Percentiles rank a stretch among this genome's conserved stretches.
Conservation (phyloP, 176 grass and related monocot genomes). For the Zoysia japonica region DNA sequence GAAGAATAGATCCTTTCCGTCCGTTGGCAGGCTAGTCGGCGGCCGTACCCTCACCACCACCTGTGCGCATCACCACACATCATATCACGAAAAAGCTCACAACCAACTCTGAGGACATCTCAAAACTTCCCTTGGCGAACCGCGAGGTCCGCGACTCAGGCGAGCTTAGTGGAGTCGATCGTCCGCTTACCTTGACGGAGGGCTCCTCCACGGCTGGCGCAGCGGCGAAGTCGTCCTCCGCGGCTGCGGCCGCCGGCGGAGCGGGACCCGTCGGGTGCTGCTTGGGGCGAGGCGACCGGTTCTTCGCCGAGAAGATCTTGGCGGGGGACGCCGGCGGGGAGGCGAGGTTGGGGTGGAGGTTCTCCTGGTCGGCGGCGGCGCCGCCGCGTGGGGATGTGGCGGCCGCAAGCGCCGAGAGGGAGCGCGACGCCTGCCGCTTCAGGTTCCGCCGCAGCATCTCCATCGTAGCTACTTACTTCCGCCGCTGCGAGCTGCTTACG, state of each 20-base stretch:
- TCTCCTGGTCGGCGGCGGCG: slow-evolving; percentile 42
- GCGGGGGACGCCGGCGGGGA: slow-evolving; percentile 32
- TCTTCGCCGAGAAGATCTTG: slow-evolving; percentile 18
- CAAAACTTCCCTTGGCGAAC: background rate
- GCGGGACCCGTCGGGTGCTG: slow-evolving; percentile 14
- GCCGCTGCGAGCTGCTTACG: background rate
- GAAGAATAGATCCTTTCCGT: slow-evolving; percentile 59
- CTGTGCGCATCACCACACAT: slow-evolving; percentile 22
- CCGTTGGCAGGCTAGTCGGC: slow-evolving; percentile 36
- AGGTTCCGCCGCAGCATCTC: slow-evolving; percentile 56
- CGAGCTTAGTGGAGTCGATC: background rate
- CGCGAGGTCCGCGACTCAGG: background rate
- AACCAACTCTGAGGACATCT: background rate
- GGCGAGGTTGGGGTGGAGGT: slow-evolving; percentile 51
- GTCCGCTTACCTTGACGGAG: slow-evolving; percentile 41
- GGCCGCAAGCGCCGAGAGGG: slow-evolving; percentile 39
- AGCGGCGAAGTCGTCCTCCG: background rate
- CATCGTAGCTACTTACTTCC: slow-evolving; percentile 40
- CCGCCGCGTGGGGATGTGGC: slow-evolving; percentile 25
- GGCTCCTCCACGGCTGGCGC: slow-evolving; percentile 15
- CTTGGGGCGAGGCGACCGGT: slow-evolving; percentile 30
- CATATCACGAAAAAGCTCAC: slow-evolving; percentile 16
- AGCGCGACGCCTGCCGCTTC: slow-evolving; percentile 53
- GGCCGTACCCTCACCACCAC: slow-evolving; percentile 58
- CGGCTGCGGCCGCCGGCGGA: background rate